Conservation (phyloP, 768 basidiomycete genomes). For the Imleria badia region DNA sequence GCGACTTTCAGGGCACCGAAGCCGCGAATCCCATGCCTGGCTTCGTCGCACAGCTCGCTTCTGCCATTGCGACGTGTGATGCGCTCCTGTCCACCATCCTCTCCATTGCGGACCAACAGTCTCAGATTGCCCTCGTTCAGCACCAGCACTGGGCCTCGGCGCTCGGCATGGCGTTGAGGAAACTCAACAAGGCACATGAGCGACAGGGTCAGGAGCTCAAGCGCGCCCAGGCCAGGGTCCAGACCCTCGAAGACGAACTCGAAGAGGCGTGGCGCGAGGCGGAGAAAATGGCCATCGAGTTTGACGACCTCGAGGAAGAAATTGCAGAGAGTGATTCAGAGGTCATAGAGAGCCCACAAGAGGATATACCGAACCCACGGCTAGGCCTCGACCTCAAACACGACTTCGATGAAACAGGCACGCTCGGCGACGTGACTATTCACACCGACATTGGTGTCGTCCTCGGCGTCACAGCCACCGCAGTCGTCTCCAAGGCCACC, state of each 20-base stretch:
- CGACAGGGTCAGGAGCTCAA: slow-evolving; percentile 60
- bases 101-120: slow-evolving; percentile 57
- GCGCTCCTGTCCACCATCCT: slow-evolving; percentile 56
- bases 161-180: slow-evolving; percentile 72
- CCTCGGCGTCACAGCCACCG: slow-evolving; percentile 38
- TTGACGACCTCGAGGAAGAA: slow-evolving; percentile 57
- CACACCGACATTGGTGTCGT: slow-evolving; percentile 33
- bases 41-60: slow-evolving; percentile 58
- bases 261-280: slow-evolving; percentile 83
- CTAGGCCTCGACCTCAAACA: slow-evolving; percentile 3
- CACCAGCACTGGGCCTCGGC: slow-evolving; percentile 76
- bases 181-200: slow-evolving; percentile 75
- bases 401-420: slow-evolving; percentile 28
- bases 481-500: slow-evolving; percentile 38
- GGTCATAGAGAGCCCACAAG: no score
- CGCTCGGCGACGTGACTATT: slow-evolving; percentile 22
- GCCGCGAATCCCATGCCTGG: slow-evolving; percentile 36
- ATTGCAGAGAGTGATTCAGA: slow-evolving; percentile 19
- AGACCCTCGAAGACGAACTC: slow-evolving; percentile 63
- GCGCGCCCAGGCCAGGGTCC: slow-evolving; percentile 45
- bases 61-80: slow-evolving; percentile 60
- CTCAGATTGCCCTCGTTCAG: slow-evolving; percentile 58
- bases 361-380: neutral
- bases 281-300: slow-evolving; percentile 66
- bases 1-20: no score